Base-by-base conservation (phyloP, 2,329 filamentous ascomycete species). In the Volutella citrinella region DNA sequence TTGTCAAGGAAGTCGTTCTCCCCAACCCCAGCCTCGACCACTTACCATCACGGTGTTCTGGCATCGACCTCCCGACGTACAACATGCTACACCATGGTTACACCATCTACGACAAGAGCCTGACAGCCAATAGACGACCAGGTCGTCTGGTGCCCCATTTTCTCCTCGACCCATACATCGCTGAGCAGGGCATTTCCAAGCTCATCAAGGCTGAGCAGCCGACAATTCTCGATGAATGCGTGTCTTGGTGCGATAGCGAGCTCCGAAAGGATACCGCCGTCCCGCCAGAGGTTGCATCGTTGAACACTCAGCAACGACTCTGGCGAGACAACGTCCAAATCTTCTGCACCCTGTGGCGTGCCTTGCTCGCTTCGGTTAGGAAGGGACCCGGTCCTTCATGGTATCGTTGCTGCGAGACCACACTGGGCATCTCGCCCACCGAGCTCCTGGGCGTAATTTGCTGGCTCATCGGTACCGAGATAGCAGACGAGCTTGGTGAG, bases 391-490 rank as follows among this genome's bases (percentile, higher is more conserved):
- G 38, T 2, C 50, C 50, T 10, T 25, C 30, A 6, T 53, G 50
- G 50, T 52, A 47, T 17, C 17, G 7, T 5, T 19, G 42, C 18
- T 54, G 48, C 31, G 50, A 53, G 22, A 39, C 37, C 20, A 46
- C 48, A 12, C 37, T 52, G 10, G 50, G 48, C 3, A 52, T 53
- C 14, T 43, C 46, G 26, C 32, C 50, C 10, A 47, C 50, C 4
- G 50, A 53, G 35, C 48, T 53, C 14, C 48, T 53, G n/a, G 41
- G 43, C 17, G 52, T 34, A 5, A 22, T 53, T 6, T 48, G 42
- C 7, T 53, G 50, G 50, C 46, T 54, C 39, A 41, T 54, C 33
- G 40, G 50, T 16, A 34, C 33, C 10, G 40, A 50, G 18, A 19
- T 26, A n/a, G n/a, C n/a, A n/a, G n/a, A n/a, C n/a, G n/a, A n/a